Conservation (phyloP, 306 rosid species). For the Abrus precatorius region DNA sequence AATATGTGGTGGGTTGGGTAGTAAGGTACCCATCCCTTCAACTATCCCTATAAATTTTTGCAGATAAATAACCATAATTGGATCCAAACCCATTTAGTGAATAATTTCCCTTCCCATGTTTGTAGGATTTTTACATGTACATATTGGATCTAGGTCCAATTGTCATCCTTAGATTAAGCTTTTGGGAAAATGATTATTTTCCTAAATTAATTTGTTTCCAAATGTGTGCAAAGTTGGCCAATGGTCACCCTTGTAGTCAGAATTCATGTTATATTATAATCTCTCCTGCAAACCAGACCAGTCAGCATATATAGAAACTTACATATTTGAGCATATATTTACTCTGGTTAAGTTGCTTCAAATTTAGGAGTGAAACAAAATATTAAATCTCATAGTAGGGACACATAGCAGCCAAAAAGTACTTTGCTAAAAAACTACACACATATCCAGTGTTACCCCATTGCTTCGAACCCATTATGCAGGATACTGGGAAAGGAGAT, state of each 20-base stretch:
- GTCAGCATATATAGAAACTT: neutral
- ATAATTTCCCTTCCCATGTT: no score
- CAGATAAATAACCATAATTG: no score
- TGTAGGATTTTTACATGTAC: no score
- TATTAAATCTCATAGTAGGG: constrained; percentile 10
- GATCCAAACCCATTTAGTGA: no score
- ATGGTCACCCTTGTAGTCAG: constrained; percentile 9
- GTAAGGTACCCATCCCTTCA: no score
- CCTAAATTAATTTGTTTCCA: no score
- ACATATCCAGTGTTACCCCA: constrained; percentile 20
- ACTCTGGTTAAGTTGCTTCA: constrained; percentile 16
- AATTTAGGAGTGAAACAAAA: constrained; percentile 8
- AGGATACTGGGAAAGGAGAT: constrained; percentile 25
- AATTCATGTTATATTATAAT: constrained; percentile 2
- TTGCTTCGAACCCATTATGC: constrained; percentile 14
- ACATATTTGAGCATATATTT: constrained; percentile 12
- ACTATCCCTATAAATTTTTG: no score
- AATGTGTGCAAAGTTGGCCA: no score
- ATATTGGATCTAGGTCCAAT: no score
- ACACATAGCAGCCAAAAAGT: constrained; percentile 16
- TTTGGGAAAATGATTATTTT: no score
- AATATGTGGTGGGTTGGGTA: no score
- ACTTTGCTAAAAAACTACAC: constrained; percentile 29
- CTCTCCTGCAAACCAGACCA: constrained; percentile 21
- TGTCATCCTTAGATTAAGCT: no score